Evolutionary conservation across 805 yeast species (phyloP), one percentile per base, ranked within the genome.

Genomic region (Teunomyces aglyptinius): DNA sequence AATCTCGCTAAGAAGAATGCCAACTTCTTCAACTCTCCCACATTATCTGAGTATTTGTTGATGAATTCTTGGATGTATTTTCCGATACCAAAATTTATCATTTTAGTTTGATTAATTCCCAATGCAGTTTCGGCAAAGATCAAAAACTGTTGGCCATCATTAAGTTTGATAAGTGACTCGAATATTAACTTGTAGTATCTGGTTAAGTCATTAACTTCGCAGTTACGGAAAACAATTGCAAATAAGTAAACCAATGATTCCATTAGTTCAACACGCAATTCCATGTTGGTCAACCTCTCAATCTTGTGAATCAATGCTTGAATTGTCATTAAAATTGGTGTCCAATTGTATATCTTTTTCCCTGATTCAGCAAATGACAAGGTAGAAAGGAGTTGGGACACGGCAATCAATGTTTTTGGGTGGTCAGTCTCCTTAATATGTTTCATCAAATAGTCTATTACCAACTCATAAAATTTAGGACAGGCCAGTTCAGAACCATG

Each of bases 341-440:
- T 44, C 92, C 92, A 86, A 50, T 73, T 65, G 1, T 71, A 57
- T 3, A 85, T 74, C 56, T 82, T 84, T 49, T 64, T 76, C 55
- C 94, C 94, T 40, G 89, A 81, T 49, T 85, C 91, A 2, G 87
- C 82, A 63, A 83, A 86, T 0, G 75, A 60, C 42, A 85, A 58
- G 0, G 83, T 62, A 0, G 75, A 60, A 34, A 83, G 53, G 2
- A 82, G 45, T 51, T 74, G 76, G 3, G 67, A 46, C 4, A 70
- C 58, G 15, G 56, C 44, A 24, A 49, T 47, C 24, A 49, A 47
- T 5, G 49, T 29, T 13, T 45, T 32, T n/a, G 43, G 34, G 18
- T 32, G 19, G 2, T 27, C 26, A 2, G 15, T 34, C 12, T 41
- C 43, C 10, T 49, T 43, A 35, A 61, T 46, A 7, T 52, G 47